Evolutionary conservation across 805 yeast species (phyloP).

Genomic region (Candida fluviatilis): DNA sequence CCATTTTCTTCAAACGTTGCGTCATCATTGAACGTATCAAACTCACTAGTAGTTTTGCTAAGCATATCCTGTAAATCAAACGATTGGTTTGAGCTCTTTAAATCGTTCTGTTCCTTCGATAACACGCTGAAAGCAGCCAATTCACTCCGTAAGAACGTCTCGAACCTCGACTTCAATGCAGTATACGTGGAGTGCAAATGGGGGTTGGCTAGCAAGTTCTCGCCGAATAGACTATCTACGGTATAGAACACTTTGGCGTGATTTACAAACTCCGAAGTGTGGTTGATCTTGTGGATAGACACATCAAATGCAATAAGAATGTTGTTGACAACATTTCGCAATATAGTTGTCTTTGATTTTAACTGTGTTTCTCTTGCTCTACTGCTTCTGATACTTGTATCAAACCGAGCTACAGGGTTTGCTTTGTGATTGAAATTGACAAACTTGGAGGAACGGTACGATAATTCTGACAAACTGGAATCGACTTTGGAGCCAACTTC

Average conservation of each 20-base stretch:
- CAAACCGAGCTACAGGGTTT: constrained; percentile 16
- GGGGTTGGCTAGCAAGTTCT: constrained; percentile 11
- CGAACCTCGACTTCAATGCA: constrained; percentile 21
- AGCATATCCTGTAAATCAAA: constrained; percentile 1
- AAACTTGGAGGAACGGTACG: constrained; percentile 27
- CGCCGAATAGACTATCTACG: constrained; percentile 20
- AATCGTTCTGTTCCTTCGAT: constrained; percentile 1
- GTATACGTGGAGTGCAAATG: constrained; percentile 13
- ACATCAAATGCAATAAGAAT: constrained; percentile 27
- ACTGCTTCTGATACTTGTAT: constrained; percentile 13
- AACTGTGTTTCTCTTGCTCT: constrained; percentile 16
- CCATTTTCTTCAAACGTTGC: constrained; percentile 4
- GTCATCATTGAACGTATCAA: constrained; percentile 7
- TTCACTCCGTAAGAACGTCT: constrained; percentile 19
- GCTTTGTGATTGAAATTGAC: constrained; percentile 17
- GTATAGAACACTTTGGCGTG: constrained; percentile 33
- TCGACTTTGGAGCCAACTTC: constrained; percentile 18
- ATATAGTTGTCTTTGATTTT: constrained; percentile 19
- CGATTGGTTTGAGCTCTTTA: neutral
- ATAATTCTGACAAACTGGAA: constrained; percentile 23
- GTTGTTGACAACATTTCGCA: constrained; percentile 27
- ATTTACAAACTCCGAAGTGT: constrained; percentile 24
- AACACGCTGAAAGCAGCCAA: constrained; percentile 20
- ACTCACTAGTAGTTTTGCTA: neutral
- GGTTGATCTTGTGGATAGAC: constrained; percentile 14